A percentile compares a stretch with the other conserved stretches of the same genome.
These are phyloP conservation scores for Penicillium chermesinum DNA, from an alignment of 495 filamentous ascomycete genomes.

Conservation along the genomic window DNA sequence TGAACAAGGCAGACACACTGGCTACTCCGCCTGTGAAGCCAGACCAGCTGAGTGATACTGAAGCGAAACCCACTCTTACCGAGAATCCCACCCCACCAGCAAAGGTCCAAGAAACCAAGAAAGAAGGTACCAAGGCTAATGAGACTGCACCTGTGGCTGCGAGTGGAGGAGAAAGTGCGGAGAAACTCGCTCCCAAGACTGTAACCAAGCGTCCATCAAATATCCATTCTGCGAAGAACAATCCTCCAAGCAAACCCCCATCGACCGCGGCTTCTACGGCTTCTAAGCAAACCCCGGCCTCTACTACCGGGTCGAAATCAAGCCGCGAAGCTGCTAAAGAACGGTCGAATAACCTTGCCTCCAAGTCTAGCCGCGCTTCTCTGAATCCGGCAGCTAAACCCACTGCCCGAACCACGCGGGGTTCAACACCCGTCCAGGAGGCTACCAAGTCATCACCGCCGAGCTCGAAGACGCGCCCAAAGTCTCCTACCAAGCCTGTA, in stretches of 20 bases:
- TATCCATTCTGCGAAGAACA: constrained; percentile 34
- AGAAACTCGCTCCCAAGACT: constrained; percentile 28
- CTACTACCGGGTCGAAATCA: constrained; percentile 12
- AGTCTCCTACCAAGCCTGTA: constrained; percentile 60
- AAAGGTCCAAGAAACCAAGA: background rate
- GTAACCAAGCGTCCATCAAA: constrained; percentile 39
- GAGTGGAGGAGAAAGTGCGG: background rate
- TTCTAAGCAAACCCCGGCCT: constrained; percentile 19
- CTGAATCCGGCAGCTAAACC: constrained; percentile 26
- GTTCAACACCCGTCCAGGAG: constrained; percentile 32
- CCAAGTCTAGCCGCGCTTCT: constrained; percentile 32
- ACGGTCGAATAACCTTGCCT: constrained; percentile 22
- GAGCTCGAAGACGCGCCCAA: constrained; percentile 51
- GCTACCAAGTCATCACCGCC: constrained; percentile 21
- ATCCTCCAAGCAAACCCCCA: constrained; percentile 26
- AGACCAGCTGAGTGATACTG: too few relatives aligned
- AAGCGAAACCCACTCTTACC: constrained; percentile 2
- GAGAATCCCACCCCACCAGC: constrained; percentile 5
- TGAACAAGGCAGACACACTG: constrained; percentile 5
- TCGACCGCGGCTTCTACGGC: constrained; percentile 19
- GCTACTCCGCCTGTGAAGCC: constrained; percentile 3
- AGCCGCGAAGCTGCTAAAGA: constrained; percentile 26
- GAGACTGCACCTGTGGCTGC: constrained; percentile 8
- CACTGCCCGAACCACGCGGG: constrained; percentile 24
- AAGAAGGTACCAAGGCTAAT: background rate